Evolutionary conservation across 129 eudicot genomes (phyloP).

Genomic region (Logfia minima): DNA sequence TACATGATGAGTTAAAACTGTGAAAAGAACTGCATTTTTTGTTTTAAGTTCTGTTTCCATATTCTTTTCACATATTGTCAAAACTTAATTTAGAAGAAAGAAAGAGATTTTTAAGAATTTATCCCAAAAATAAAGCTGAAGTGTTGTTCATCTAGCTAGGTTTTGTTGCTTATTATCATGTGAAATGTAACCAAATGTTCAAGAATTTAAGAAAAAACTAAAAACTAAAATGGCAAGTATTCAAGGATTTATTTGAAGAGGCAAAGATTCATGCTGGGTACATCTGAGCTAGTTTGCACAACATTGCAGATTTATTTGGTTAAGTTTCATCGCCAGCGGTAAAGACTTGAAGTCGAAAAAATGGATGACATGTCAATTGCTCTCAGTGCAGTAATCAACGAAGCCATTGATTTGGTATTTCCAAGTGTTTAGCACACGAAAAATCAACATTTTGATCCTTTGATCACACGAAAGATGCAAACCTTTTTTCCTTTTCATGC

Average conservation of each 20-base stretch:
- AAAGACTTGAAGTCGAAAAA: constrained; percentile 6
- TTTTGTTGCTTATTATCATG: too few relatives aligned
- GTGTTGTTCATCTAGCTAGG: too few relatives aligned
- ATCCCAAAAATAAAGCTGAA: neutral
- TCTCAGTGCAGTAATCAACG: constrained; percentile 52
- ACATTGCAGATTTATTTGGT: constrained; percentile 34
- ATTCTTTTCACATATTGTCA: neutral
- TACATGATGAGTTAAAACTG: neutral
- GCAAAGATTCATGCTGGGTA: neutral
- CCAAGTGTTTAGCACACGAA: neutral
- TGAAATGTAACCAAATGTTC: neutral
- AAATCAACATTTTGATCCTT: neutral
- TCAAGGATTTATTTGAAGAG: too few relatives aligned
- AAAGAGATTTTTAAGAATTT: neutral
- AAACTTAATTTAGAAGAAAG: neutral
- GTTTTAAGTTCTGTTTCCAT: neutral
- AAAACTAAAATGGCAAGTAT: too few relatives aligned
- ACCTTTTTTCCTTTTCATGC: constrained; percentile 10
- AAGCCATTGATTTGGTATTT: constrained; percentile 80
- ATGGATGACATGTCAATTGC: constrained; percentile 53
- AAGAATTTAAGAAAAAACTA: neutral
- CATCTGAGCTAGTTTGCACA: neutral
- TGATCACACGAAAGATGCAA: neutral
- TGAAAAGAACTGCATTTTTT: neutral
- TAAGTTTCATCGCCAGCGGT: constrained; percentile 15